Evolutionary conservation across 768 basidiomycete genomes (phyloP), one percentile per base, ranked within the genome.

Genomic region (Suillus decipiens): DNA sequence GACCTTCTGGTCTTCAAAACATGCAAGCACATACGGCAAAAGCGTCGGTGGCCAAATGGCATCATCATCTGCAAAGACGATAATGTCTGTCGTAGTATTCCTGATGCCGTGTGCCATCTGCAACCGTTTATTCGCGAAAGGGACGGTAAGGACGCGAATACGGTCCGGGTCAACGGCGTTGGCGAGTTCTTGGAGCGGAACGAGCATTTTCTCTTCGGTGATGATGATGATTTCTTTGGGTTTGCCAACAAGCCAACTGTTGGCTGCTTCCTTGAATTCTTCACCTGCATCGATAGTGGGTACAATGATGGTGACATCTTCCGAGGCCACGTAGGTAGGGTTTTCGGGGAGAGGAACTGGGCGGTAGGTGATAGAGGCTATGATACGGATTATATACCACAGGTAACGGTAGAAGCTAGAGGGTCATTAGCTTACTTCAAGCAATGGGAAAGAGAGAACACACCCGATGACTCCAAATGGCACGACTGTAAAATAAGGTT

Each of bases 271-370:
- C 79, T 93, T 93, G 82, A 96, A 95, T 76, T 95, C 93, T 76
- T 95, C 93, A 57, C 95, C 95, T 3, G 95, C 94, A 73, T 97
- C 95, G 71, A 97, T 96, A 64, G 94, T 96, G 43, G 95, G 95
- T 3, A 96, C 95, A 64, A 97, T 94, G 73, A 96, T 96, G 47
- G 95, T 97, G 67, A 97, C 95, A 80, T 97, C 95, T 73, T 97
- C 95, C 1, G 86, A 82, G 59, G 94, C 90, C 70, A 92, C 79
- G 73, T 96, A 96, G 24, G 94, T 96, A 1, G 95, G 93, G 73
- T 93, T 89, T 79, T 90, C 87, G 58, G 95, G 95, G 15, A 95
- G 79, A 1, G 93, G 94, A 53, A 96, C 86, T n/a, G 94, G 94
- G 63, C 88, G 85, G 79, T 96, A 96, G 48, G 89, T 86, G 69